Conservation (phyloP, 176 grass and related monocot genomes). For the Carex cristatella region DNA sequence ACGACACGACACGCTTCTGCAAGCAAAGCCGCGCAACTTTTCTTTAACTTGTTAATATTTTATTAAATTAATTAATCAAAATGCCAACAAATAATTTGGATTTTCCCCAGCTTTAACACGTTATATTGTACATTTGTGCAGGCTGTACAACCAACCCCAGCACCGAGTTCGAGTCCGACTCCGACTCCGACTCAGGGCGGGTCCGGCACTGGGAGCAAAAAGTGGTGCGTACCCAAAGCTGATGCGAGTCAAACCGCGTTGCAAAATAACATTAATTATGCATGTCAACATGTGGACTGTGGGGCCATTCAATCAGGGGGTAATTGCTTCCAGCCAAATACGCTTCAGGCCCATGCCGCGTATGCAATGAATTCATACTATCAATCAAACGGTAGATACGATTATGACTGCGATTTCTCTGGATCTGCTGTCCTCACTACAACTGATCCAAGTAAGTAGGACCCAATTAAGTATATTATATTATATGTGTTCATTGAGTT, state of each 20-base stretch:
- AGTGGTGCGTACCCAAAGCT: slow-evolving; percentile 37
- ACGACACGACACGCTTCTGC: background rate
- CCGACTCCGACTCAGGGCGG: background rate
- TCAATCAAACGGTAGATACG: slow-evolving; percentile 25
- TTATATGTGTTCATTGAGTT: background rate
- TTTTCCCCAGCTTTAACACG: background rate
- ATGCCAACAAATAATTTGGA: background rate
- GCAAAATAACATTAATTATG: slow-evolving; percentile 41
- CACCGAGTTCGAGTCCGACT: background rate
- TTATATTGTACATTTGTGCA: background rate
- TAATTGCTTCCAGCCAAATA: slow-evolving; percentile 35
- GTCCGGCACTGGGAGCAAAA: background rate
- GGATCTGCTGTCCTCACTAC: slow-evolving; percentile 26
- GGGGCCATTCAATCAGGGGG: slow-evolving; percentile 25
- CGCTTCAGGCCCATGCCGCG: slow-evolving; percentile 22
- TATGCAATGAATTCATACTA: slow-evolving; percentile 50
- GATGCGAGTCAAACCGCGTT: background rate
- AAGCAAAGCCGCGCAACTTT: background rate
- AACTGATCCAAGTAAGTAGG: slow-evolving; percentile 27
- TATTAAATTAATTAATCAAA: background rate
- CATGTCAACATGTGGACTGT: slow-evolving; percentile 32
- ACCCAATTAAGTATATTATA: too few species aligned
- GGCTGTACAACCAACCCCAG: background rate
- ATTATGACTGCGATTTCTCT: slow-evolving; percentile 36
- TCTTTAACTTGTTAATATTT: background rate